Evolutionary conservation across 768 basidiomycete species (phyloP).

Genomic region (Mycena alexandri): DNA sequence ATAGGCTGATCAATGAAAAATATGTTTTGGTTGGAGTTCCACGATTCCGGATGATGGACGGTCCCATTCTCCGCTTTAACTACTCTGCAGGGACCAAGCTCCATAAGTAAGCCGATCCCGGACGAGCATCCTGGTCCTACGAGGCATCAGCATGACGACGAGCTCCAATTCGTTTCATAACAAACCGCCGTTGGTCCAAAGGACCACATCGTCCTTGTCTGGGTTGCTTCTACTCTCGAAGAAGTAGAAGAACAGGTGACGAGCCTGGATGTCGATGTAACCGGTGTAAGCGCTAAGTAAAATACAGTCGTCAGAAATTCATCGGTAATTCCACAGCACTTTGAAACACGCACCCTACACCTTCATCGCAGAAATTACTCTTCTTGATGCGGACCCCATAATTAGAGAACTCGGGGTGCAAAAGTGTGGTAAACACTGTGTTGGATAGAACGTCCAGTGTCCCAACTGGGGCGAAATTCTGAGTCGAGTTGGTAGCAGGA

Average conservation of each 20-base stretch:
- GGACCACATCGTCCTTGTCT: conserved; percentile 58
- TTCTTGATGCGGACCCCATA: conserved; percentile 56
- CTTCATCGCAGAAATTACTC: conserved; percentile 51
- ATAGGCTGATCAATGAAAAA: conserved; percentile 63
- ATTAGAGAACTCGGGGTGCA: conserved; percentile 58
- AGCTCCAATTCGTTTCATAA: not conserved
- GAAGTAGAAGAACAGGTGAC: conserved; percentile 68
- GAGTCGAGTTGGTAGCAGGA: too few relatives aligned
- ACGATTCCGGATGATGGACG: conserved; percentile 57
- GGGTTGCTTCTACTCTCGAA: conserved; percentile 66
- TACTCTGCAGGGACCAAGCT: conserved; percentile 60
- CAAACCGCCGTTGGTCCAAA: conserved; percentile 65
- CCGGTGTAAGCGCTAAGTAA: conserved; percentile 58
- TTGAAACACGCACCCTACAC: conserved; percentile 47
- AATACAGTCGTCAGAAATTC: too few relatives aligned
- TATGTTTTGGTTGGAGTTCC: conserved; percentile 63
- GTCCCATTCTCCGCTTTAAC: conserved; percentile 52
- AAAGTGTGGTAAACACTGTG: conserved; percentile 33
- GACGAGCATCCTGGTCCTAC: conserved; percentile 23
- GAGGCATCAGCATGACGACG: not conserved
- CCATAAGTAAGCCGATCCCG: conserved; percentile 19
- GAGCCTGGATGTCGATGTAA: conserved; percentile 62
- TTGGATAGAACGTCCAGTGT: conserved; percentile 22
- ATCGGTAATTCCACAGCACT: not conserved
- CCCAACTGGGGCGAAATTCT: too few relatives aligned